Conservation (phyloP, 768 basidiomycete genomes). For the Xerocomellus chrysenteron region DNA sequence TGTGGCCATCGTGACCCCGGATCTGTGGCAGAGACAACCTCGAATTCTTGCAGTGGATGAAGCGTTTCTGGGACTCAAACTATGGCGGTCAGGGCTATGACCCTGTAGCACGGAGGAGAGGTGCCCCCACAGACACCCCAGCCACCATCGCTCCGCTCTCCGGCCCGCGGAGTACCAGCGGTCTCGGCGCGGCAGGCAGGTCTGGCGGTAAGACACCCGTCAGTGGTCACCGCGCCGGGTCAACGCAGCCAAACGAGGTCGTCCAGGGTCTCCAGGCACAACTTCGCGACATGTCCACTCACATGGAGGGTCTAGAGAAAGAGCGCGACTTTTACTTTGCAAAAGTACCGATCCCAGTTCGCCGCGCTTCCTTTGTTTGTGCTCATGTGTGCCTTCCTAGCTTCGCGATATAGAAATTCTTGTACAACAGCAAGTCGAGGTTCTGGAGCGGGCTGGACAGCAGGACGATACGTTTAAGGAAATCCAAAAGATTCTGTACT, state of each 20-base stretch:
- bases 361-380: neutral
- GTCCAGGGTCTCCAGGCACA: conserved; percentile 70
- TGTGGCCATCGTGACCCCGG: conserved; percentile 14
- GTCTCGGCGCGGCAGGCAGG: conserved; percentile 40
- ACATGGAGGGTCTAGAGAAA: conserved; percentile 91
- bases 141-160: conserved; percentile 73
- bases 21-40: conserved; percentile 77
- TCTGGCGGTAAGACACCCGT: conserved; percentile 75
- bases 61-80: conserved; percentile 93
- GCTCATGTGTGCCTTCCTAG: conserved; percentile 40
- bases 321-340: conserved; percentile 98
- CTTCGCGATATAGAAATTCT: conserved; percentile 95
- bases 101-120: conserved; percentile 76
- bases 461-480: conserved; percentile 64
- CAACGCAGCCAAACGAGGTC: conserved; percentile 65
- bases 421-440: conserved; percentile 76
- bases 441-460: conserved; percentile 52
- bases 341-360: conserved; percentile 58
- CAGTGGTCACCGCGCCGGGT: conserved; percentile 62
- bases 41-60: conserved; percentile 97
- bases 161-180: conserved; percentile 39
- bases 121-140: conserved; percentile 71
- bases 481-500: conserved; percentile 92
- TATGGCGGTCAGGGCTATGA: conserved; percentile 88
- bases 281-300: conserved; percentile 74